phyloP scores from a whole-genome alignment of 306 rosid species.

The Castanopsis chinensis region DNA sequence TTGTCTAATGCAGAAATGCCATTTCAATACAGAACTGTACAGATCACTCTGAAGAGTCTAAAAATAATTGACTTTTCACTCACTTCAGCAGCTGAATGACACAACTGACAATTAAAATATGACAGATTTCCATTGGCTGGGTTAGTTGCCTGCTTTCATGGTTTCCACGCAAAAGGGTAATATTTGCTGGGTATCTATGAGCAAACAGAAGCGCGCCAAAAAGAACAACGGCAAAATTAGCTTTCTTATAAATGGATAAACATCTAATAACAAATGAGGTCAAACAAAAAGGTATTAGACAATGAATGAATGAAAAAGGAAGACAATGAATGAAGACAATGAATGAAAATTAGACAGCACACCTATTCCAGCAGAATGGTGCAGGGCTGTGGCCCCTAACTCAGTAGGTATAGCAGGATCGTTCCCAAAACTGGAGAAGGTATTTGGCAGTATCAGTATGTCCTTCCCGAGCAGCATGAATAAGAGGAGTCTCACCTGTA shows the following conservation, averaged over 20 bases:
- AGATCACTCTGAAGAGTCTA: constrained; percentile 7
- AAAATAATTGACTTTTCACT: neutral
- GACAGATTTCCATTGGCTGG: constrained; percentile 55
- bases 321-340: too few species aligned
- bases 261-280: neutral
- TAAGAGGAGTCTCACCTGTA: too few species aligned
- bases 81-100: neutral
- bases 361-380: too few species aligned
- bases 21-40: neutral
- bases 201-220: constrained; percentile 13
- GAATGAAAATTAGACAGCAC: too few species aligned
- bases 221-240: neutral
- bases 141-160: constrained; percentile 96
- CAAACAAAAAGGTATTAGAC: neutral
- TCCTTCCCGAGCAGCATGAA: too few species aligned
- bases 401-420: too few species aligned
- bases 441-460: too few species aligned
- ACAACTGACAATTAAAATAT: constrained; percentile 1
- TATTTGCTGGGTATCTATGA: constrained; percentile 87
- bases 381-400: too few species aligned
- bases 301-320: too few species aligned
- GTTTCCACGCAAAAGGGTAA: constrained; percentile 94
- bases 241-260: neutral
- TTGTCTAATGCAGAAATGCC: neutral
- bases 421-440: too few species aligned